Evolutionary conservation across 2,329 filamentous ascomycete genomes (phyloP).

Genomic region (Alternaria rosae): DNA sequence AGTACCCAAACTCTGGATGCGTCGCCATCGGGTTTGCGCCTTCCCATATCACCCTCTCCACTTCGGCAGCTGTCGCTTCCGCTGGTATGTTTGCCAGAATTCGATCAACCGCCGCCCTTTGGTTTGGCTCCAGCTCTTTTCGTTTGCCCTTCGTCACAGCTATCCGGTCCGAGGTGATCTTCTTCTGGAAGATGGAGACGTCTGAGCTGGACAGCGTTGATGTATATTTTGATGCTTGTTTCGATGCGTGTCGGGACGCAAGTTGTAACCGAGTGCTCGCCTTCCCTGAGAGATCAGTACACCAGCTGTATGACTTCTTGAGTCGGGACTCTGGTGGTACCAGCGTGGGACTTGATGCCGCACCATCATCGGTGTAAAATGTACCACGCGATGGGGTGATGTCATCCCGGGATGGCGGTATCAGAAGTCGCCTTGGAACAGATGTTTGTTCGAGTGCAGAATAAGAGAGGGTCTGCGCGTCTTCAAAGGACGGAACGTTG

Average conservation of each 20-base stretch:
- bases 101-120: constrained; percentile 38
- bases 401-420: constrained; percentile 18
- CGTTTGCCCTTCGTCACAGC: constrained; percentile 38
- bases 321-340: constrained; percentile 25
- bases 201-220: constrained; percentile 35
- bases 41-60: constrained; percentile 42
- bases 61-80: constrained; percentile 29
- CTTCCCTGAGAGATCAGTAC: constrained; percentile 29
- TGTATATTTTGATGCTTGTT: constrained; percentile 22
- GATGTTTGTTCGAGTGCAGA: constrained; percentile 12
- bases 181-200: constrained; percentile 35
- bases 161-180: constrained; percentile 39
- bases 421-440: constrained; percentile 11
- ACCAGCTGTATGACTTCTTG: constrained; percentile 34
- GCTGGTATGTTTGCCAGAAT: constrained; percentile 36
- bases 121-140: constrained; percentile 31
- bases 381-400: constrained; percentile 33
- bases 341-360: constrained; percentile 29
- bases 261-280: constrained; percentile 12
- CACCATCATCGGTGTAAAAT: constrained; percentile 41
- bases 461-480: constrained; percentile 25
- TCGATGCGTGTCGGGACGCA: constrained; percentile 10
- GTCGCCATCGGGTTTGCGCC: constrained; percentile 41
- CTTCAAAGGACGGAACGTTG: constrained; percentile 33
- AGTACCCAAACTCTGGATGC: constrained; percentile 39